A percentile compares a stretch with the other conserved stretches of the same genome.
Evolutionary conservation across 352 stramenopile genomes (phyloP).

Genomic region (Pythium plurisporium): DNA sequence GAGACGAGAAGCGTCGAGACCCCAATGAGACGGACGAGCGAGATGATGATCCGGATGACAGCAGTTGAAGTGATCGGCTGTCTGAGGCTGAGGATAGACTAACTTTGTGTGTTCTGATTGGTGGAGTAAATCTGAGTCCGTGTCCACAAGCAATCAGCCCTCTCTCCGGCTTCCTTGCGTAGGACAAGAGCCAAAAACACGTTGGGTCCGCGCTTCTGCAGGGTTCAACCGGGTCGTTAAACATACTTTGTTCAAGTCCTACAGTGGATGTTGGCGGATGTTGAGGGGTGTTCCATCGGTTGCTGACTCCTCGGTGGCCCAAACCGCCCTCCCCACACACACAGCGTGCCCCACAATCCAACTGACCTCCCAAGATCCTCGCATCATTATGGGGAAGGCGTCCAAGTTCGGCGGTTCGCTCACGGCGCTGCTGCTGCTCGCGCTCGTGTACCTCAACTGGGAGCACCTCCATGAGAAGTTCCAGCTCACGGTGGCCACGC

Average conservation of each 20-base stretch:
- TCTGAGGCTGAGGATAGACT: constrained; percentile 7
- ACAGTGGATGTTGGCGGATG: constrained; percentile 4
- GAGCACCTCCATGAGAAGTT: constrained; percentile 54
- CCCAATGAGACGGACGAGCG: neutral
- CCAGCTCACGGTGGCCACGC: constrained; percentile 58
- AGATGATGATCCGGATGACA: no score
- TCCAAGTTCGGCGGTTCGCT: constrained; percentile 35
- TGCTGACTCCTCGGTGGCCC: neutral
- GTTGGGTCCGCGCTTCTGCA: no score
- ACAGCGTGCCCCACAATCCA: neutral
- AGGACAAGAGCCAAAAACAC: constrained; percentile 4
- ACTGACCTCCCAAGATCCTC: neutral
- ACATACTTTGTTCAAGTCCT: constrained; percentile 13
- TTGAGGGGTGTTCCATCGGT: neutral
- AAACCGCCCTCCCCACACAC: no score
- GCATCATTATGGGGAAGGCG: constrained; percentile 43
- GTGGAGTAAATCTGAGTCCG: neutral
- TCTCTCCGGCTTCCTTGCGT: constrained; percentile 2
- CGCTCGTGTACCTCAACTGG: constrained; percentile 51
- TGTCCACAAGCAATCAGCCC: neutral
- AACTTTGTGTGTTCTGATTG: neutral
- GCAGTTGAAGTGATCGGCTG: constrained; percentile 6
- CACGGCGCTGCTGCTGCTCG: constrained; percentile 33
- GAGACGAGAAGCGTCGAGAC: constrained; percentile 1
- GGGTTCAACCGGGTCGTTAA: no score